Evolutionary conservation across 805 yeast genomes (phyloP).

Genomic region (Schwanniomyces sp.): DNA sequence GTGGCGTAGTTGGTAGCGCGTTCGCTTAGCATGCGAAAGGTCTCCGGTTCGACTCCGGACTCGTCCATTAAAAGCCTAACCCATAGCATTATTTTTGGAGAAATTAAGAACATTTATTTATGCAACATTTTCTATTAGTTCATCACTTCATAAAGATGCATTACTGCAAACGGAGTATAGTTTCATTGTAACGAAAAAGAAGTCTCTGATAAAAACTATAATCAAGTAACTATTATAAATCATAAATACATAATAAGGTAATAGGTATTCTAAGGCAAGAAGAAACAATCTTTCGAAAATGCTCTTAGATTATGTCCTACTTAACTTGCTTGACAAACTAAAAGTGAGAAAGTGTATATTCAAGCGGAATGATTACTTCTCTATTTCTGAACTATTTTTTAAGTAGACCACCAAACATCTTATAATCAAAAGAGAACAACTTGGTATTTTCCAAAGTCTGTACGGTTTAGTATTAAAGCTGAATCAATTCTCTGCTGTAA

Average conservation of each 20-base stretch:
- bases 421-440: too few species aligned
- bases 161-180: too few species aligned
- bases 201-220: slow-evolving; percentile 58
- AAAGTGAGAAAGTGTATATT: slow-evolving; percentile 28
- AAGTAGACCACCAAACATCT: too few species aligned
- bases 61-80: slow-evolving; percentile 31
- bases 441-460: neutral
- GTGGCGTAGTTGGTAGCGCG: slow-evolving; percentile 54
- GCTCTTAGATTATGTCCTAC: slow-evolving; percentile 52
- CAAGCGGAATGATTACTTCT: too few species aligned
- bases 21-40: slow-evolving; percentile 51
- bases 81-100: neutral
- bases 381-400: too few species aligned
- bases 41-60: slow-evolving; percentile 48
- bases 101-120: too few species aligned
- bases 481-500: slow-evolving; percentile 51
- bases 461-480: slow-evolving; percentile 16
- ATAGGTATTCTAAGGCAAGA: slow-evolving; percentile 62
- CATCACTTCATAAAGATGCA: slow-evolving; percentile 12
- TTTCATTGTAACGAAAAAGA: too few species aligned
- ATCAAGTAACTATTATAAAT: slow-evolving; percentile 71
- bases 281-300: slow-evolving; percentile 46
- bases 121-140: slow-evolving; percentile 26
- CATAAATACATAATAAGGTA: slow-evolving; percentile 72
- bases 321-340: slow-evolving; percentile 31